A percentile compares a stretch with the other conserved stretches of the same genome.
Evolutionary conservation across 495 filamentous ascomycete species (phyloP).

Genomic region (Annulohypoxylon moriforme): DNA sequence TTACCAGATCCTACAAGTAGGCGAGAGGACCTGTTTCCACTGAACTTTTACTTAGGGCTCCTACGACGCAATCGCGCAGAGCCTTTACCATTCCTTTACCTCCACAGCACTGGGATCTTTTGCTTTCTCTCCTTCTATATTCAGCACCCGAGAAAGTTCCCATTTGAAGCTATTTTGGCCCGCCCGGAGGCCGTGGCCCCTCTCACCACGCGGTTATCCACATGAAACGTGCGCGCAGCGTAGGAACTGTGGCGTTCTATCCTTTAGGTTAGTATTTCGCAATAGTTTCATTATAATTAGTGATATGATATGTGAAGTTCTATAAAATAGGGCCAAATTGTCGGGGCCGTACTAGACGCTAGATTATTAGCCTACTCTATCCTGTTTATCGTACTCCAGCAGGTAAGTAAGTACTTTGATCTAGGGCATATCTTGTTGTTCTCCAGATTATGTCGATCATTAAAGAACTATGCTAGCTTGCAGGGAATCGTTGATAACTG

Average conservation of each 20-base stretch:
- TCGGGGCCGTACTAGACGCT: not conserved
- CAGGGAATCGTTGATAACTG: not conserved
- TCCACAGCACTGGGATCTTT: not conserved
- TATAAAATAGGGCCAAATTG: not conserved
- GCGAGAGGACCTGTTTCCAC: conserved; percentile 1
- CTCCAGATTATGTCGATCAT: conserved; percentile 4
- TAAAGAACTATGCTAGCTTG: not conserved
- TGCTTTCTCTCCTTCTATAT: conserved; percentile 3
- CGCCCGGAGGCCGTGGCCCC: not conserved
- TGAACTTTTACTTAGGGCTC: not conserved
- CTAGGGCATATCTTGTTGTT: not conserved
- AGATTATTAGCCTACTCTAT: not conserved
- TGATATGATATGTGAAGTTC: not conserved
- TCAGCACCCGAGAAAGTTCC: not conserved
- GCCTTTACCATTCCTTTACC: not conserved
- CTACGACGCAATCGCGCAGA: not conserved
- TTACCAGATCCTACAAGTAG: not conserved
- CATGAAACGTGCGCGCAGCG: conserved; percentile 3
- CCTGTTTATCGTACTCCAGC: too few relatives aligned
- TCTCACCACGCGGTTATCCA: not conserved
- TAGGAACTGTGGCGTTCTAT: not conserved
- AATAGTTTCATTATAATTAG: not conserved
- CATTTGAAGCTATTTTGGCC: not conserved
- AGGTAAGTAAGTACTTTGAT: too few relatives aligned
- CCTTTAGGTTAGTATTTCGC: not conserved